Evolutionary conservation across 2,329 filamentous ascomycete species (phyloP), one percentile per base, ranked within the genome.

Genomic region (Karstenula rhodostoma): DNA sequence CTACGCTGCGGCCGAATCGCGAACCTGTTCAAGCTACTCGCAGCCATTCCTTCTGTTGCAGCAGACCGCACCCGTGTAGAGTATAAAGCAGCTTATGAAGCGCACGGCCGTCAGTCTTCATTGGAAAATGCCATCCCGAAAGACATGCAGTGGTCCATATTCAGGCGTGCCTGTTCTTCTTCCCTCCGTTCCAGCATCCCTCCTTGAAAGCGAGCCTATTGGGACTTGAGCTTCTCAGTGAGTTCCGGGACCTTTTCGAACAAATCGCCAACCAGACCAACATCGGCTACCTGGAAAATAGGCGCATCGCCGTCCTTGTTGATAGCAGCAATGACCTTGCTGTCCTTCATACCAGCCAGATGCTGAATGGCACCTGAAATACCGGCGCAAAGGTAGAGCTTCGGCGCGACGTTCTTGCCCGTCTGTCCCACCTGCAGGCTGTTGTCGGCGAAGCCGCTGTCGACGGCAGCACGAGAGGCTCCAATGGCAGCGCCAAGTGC

Each of bases 331-430:
- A 99, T 99, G 60, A 99, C 95, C 84, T 99, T 99, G 84, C 93
- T 97, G 77, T 99, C 95, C 86, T 99, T 99, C 95, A 99, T 99
- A 76, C 95, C 95, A 33, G 95, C 95, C 80, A 99, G 81, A 84
- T 99, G 95, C 82, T 99, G 95, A 70, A 99, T 99, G 23, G 95
- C 95, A 56, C 95, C 95, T 9, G 93, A 97, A 71, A 99, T 98
- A 74, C 95, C 95, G 13, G 94, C 94, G 56, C 93, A 96, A 69
- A 99, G 86, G 78, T 99, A 99, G 62, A 99, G 83, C 79, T 99
- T 90, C 61, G 95, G 95, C 49, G 95, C 95, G 57, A 99, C 94
- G 64, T 98, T 96, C 87, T 99, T 99, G 73, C 95, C 95, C 15
- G 95, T 99, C 85, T 99, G 95, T 48, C 95, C 95, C 67, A 99